Base-by-base conservation (phyloP, 495 filamentous ascomycete genomes). In the Neurospora sp. region DNA sequence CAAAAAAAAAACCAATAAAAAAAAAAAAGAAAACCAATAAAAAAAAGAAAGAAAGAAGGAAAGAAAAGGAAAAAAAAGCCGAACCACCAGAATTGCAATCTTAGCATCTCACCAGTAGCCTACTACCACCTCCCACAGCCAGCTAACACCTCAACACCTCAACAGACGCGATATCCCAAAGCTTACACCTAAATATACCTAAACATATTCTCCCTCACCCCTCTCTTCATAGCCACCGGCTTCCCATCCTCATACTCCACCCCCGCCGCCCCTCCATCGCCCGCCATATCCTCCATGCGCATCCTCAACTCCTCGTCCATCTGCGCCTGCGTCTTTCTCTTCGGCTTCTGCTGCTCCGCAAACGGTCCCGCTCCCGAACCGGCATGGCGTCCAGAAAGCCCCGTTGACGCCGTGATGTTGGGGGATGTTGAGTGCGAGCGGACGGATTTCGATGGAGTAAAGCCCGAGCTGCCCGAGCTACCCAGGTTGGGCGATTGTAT, bases 171-270 rank as follows among this genome's bases (percentile, higher is more conserved):
- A 39, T 8, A 39, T 39, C 38, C 8, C 9, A 39, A 39, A 10
- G 7, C 38, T 10, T 39, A 39, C 40, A 44, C 22, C 22, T 61
- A 81, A 14, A 81, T 80, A 68, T 81, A 81, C 39, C 79, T 68
- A 75, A 95, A 94, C 91, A 94, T 94, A 75, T 94, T 93, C 47
- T 91, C 87, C 75, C 84, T 89, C 8, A 95, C 93, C 39, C 89
- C 84, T 65, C 92, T 84, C 81, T 94, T 96, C 91, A 95, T 92
- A 1, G 90, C 83, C 9, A 87, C 88, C 1, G 92, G 88, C 77
- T 90, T 84, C 0, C 93, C 93, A 75, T 94, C 87, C 78, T 94
- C 92, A 74, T 90, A 89, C 81, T 95, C 93, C 9, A 94, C 83
- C 1, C 93, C 93, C n/a, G 91, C 85, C 45, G 85, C 88, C 8